Base-by-base conservation (phyloP, 2,329 filamentous ascomycete species). In the Aspergillus sp. region DNA sequence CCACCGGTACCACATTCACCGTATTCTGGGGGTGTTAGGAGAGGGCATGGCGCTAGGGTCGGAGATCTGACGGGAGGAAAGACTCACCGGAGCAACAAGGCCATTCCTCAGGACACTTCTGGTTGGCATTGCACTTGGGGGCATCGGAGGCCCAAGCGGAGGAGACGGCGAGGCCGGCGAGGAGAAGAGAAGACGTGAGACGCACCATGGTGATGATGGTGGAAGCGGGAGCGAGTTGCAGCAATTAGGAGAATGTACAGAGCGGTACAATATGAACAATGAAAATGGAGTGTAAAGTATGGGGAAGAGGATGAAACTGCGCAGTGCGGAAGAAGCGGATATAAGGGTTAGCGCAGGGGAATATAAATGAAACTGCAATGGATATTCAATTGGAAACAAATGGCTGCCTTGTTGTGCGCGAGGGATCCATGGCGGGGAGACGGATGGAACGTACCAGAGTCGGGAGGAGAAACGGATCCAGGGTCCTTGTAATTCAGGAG, bases 1-100 rank as follows among this genome's bases (percentile, higher is more conserved):
- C 92, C 94, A 65, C 94, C 94, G 51, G 91, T 85, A 76, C 93
- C 94, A 67, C 94, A 97, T 73, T 93, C 81, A 64, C 90, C 90
- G 73, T 96, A 97, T 74, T 94, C 90, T 95, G 47, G 62, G 43
- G 44, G 20, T 50, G 26, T 35, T 22, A 49, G 33, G 57, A 42
- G 60, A 53, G 35, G 17, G 16, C 9, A 32, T 46, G 24, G 24
- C 46, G 33, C 33, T n/a, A n/a, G 14, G 14, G 33, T 6, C 5
- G 35, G 35, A 38, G 8, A 47, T n/a, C n/a, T 9, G 26, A 13
- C 17, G 8, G 40, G 16, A 43, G 40, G n/a, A 20, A 20, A 10
- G 26, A 83, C 87, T 78, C 78, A 92, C 88, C 86, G 53, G 88
- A 90, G 71, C 89, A 92, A 76, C 89, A 91, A 26, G 87, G 89